Evolutionary conservation across 2,329 filamentous ascomycete genomes (phyloP), one percentile per base, ranked within the genome.

Genomic region (Xylaria arbuscula): DNA sequence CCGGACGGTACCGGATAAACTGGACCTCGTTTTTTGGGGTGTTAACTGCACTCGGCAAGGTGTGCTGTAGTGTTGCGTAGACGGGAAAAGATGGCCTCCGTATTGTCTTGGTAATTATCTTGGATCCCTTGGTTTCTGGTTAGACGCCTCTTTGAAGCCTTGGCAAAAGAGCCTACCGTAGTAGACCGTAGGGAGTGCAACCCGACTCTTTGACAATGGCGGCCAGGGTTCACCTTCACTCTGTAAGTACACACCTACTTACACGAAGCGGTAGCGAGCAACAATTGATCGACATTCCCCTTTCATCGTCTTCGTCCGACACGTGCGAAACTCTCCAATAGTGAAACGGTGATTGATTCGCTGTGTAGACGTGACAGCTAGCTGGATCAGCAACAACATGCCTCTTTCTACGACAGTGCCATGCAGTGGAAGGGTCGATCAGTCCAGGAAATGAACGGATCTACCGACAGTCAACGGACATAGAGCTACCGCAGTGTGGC

Each of bases 21-120:
- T 61, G 34, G 61, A 53, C 19, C 42, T 60, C 40, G 59, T 45
- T 22, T 24, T 36, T 64, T 13, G 34, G 28, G 57, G 38, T 36
- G 47, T 57, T 68, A 57, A 57, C 66, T 62, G 24, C 48, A 53
- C 55, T 55, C 19, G 48, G 62, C 55, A 60, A 54, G 38, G 48
- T 47, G 28, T 28, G 28, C 28, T 28, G 28, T 28, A 28, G 28
- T 28, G 28, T 28, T 28, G 28, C 28, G 62, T 48, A 45, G 54
- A 22, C 54, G 9, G 13, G 17, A 7, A 38, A 11, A 42, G 54
- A 54, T 10, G 22, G 56, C 45, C 45, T 61, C 57, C 17, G 66
- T 24, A 22, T 19, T 19, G n/a, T 48, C 10, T 34, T 36, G 65
- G 64, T 55, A 55, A 50, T 13, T 36, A 38, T 22, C 50, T 50